Evolutionary conservation across 345 rosid species (phyloP), one percentile per base, ranked within the genome.

Genomic region (Brassica cretica): DNA sequence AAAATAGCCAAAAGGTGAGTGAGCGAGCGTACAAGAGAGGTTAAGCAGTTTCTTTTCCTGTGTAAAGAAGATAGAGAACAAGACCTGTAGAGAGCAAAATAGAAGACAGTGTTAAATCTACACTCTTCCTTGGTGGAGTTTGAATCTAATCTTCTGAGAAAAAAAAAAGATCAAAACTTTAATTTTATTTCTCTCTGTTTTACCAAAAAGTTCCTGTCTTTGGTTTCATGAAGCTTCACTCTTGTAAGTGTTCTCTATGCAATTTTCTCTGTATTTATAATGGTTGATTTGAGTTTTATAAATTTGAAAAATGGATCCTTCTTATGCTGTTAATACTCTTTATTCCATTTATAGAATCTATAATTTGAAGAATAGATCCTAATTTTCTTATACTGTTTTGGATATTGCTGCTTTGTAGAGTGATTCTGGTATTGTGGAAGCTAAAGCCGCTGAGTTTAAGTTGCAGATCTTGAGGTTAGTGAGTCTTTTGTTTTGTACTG

Each of bases 391-490:
- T 55, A 24, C 5, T 44, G 6, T 15, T 55, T n/a, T 80, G 68
- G 58, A 24, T 63, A 66, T 71, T 37, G 27, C 39, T 53, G 61
- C 8, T 75, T 73, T 79, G 72, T 76, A 79, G 84, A 78, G 77
- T 75, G 65, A 71, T 84, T 76, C 3, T 81, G 27, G 37, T 75
- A 73, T 82, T 80, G 6, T 80, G 44, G 59, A 79, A 68, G 66
- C 71, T 51, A 58, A 37, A 29, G 41, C 58, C 30, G 19, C 25
- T 63, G 73, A n/a, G 68, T 63, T 75, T 39, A 65, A 64, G 49
- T 74, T 61, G n/a, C 79, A 74, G 87, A 88, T 86, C 89, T 84
- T 84, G 78, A 77, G 80, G 86, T 79, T 39, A 82, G 83, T 72
- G 80, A 2, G 49, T 63, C 11, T 30, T 66, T 46, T 46, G 15